Base-by-base conservation (phyloP, 1,284 basidiomycete species). In the Ustilago lituana region DNA sequence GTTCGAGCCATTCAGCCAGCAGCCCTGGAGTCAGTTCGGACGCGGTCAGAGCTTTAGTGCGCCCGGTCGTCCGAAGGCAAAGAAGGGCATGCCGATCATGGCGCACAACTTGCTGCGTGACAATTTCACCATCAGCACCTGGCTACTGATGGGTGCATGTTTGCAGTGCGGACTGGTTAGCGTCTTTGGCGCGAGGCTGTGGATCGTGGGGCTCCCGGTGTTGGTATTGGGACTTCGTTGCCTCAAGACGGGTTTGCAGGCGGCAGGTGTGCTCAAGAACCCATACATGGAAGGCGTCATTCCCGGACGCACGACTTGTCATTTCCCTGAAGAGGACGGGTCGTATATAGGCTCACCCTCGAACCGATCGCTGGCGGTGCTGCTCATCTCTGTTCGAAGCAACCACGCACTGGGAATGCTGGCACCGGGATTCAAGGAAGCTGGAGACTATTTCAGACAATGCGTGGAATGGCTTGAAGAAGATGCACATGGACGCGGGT, bases 381-480 rank as follows among this genome's bases (percentile, higher is more conserved):
- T 62, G 29, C 46, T 49, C 15, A 62, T 62, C 37, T 50, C 59
- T 27, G 52, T 35, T 12, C 39, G 47, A 3, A 38, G 46, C 53
- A 62, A 62, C 38, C 59, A 56, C 33, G 36, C 59, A 17, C 35
- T 62, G 35, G 59, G 59, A 2, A 26, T 53, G 27, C 32, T 57
- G 14, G 61, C 35, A 32, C 61, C 61, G 14, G 61, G 61, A 5
- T 57, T 48, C 54, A 52, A 52, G 45, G 48, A 63, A 20, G 23
- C 45, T 5, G 61, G 54, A 31, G 54, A 53, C 1, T 57, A 37
- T 19, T 63, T 63, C 35, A 46, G 24, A 12, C 20, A 22, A 7
- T 57, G 48, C 15, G 61, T 63, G 4, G n/a, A 52, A 11, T 63
- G 54, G 61, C 39, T 57, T 14, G 61, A 63, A 24, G 54, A 57